These are phyloP conservation scores for Beauveria sp. DNA, from an alignment of 2,329 filamentous ascomycete genomes.

Conservation along the genomic window DNA sequence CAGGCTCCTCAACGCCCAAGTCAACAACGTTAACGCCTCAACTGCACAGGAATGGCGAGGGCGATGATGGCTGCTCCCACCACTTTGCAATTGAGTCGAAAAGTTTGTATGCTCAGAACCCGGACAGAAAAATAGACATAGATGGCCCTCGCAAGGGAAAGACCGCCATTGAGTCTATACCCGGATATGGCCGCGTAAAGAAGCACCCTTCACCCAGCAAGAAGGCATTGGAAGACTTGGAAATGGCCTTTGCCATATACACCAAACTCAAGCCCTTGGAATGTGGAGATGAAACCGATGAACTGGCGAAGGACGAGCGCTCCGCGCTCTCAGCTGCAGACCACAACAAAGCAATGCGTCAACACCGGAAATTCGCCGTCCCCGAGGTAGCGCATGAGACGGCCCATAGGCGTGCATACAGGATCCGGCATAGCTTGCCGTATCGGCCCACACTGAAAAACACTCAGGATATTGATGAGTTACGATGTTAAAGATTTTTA, in stretches of 20 bases:
- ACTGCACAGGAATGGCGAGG: not conserved
- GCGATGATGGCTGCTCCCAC: not conserved
- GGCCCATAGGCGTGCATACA: not conserved
- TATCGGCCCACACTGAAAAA: not conserved
- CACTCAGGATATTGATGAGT: not conserved
- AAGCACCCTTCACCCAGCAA: constrained; percentile 40
- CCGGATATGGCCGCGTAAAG: constrained; percentile 21
- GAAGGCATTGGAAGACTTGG: constrained; percentile 29
- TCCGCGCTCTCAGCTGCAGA: constrained; percentile 19
- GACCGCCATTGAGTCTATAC: not conserved
- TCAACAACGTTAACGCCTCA: not conserved
- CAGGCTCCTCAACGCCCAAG: constrained; percentile 32
- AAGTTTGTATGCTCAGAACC: too few relatives aligned
- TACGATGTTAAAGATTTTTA: not conserved
- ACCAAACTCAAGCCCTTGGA: constrained; percentile 16
- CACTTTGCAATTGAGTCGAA: not conserved
- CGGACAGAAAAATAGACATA: not conserved
- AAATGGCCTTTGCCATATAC: constrained; percentile 27
- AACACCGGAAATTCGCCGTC: not conserved
- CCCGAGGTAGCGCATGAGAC: not conserved
- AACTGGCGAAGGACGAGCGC: constrained; percentile 19
- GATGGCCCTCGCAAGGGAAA: not conserved
- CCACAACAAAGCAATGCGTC: constrained; percentile 19
- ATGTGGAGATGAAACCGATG: constrained; percentile 20
- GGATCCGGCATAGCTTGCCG: not conserved